These are phyloP conservation scores for Pythium aristosporum DNA, from an alignment of 352 stramenopile species.

Conservation along the genomic window DNA sequence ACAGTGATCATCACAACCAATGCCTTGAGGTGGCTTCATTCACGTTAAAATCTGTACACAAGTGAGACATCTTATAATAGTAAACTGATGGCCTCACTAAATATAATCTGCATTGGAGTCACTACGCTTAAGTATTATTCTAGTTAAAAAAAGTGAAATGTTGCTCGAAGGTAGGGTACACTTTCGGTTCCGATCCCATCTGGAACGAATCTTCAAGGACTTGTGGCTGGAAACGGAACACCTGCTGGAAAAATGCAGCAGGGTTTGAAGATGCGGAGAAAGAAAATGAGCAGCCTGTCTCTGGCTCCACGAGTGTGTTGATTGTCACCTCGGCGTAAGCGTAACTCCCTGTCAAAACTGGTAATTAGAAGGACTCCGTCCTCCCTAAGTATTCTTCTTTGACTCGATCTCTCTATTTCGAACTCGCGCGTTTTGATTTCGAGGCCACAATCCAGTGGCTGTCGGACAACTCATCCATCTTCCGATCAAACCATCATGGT, in stretches of 20 bases:
- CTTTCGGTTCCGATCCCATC: slow-evolving; percentile 14
- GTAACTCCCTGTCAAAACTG: slow-evolving; percentile 5
- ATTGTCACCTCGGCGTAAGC: slow-evolving; percentile 19
- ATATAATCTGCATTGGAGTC: too few species aligned
- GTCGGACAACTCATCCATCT: too few species aligned
- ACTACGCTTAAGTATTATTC: too few species aligned
- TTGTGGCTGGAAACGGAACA: background rate
- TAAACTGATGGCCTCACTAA: too few species aligned
- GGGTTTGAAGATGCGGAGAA: slow-evolving; percentile 6
- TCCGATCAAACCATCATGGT: too few species aligned
- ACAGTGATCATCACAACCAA: too few species aligned
- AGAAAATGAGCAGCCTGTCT: slow-evolving; percentile 3
- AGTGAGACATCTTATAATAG: too few species aligned
- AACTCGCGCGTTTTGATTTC: background rate
- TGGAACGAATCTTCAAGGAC: slow-evolving; percentile 20
- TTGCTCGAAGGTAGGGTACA: background rate
- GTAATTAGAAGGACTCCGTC: slow-evolving; percentile 8
- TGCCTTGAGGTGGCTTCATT: too few species aligned
- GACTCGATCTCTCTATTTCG: too few species aligned
- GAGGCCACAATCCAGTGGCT: too few species aligned
- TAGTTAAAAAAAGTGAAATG: too few species aligned
- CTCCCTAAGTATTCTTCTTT: background rate
- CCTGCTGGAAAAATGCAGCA: background rate
- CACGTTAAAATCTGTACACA: too few species aligned
- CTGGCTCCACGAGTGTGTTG: background rate